Base-by-base conservation (phyloP, 2,329 filamentous ascomycete species). In the Botrytis medusae region DNA sequence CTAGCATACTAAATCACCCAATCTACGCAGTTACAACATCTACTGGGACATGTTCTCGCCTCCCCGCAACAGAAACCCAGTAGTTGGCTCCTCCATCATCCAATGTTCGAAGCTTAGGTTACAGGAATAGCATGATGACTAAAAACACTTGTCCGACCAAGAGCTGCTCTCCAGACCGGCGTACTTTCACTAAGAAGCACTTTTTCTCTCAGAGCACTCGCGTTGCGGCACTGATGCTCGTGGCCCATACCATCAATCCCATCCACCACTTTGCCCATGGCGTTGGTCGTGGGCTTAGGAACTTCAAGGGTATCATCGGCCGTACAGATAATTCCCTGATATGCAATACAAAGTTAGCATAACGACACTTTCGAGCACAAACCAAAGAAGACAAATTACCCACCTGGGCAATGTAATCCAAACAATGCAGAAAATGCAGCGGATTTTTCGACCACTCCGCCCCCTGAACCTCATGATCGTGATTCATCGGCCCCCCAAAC, bases 381-480 rank as follows among this genome's bases (percentile, higher is more conserved):
- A 18, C 0, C 4, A 18, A 8, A 5, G 18, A 62, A 40, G 3
- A 40, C 1, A 10, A 18, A n/a, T 5, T 0, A 18, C 34, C 9
- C 25, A 62, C 34, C 60, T 62, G 60, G 8, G 60, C 60, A 12
- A 62, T 62, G 20, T 62, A 62, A 62, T 62, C 60, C 37, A 62
- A 25, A 42, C 60, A 62, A 18, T 62, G 60, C 22, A 62, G 34
- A 4, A 62, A 62, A 62, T 62, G 60, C 37, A 62, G 14, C 25
- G 60, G 37, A 10, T 62, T 62, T 40, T 62, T 62, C 22, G 60
- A 62, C 60, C 60, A 62, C 37, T 62, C 60, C 14, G 60, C 60
- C 25, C 60, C 60, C 37, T 62, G 60, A 7, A 62, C 60, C 37
- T 62, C 60, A 20, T 62, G 60, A 18, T 62, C 60, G n/a, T 62